Conservation (phyloP, 2,329 filamentous ascomycete species). For the Alternaria angustiovoidea region DNA sequence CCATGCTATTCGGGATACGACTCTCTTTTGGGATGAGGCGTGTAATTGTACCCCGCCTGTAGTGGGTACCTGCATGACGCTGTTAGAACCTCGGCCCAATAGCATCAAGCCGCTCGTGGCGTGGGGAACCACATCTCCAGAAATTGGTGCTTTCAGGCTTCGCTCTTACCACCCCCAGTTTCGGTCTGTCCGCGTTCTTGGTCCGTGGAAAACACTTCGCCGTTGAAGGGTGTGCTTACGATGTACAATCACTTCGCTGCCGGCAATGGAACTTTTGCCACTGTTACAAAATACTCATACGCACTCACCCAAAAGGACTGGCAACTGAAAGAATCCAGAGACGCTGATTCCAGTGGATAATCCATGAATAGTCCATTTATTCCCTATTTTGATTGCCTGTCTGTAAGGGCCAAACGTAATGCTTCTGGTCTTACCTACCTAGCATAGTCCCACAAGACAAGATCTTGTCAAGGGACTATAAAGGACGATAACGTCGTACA, state of each 20-base stretch:
- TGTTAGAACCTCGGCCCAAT: background rate
- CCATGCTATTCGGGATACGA: background rate
- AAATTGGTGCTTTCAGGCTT: background rate
- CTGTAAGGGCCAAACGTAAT: background rate
- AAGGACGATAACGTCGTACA: too few species aligned
- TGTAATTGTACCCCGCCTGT: slow-evolving; percentile 3
- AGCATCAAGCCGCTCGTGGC: background rate
- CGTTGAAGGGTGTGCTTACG: background rate
- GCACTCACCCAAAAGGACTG: background rate
- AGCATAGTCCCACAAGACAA: background rate
- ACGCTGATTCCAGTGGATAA: background rate
- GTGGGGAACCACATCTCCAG: background rate
- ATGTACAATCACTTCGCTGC: background rate
- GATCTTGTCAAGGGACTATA: background rate
- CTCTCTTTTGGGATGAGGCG: background rate
- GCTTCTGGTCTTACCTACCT: background rate
- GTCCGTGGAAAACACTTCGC: background rate
- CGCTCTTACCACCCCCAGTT: background rate
- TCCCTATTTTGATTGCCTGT: background rate
- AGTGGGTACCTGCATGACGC: slow-evolving; percentile 12
- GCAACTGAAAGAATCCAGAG: background rate
- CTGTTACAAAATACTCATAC: background rate
- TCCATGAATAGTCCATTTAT: background rate
- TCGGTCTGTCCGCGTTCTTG: background rate
- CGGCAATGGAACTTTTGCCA: background rate